Evolutionary conservation across 2,329 filamentous ascomycete species (phyloP).

Genomic region (Thelonectria discophora): DNA sequence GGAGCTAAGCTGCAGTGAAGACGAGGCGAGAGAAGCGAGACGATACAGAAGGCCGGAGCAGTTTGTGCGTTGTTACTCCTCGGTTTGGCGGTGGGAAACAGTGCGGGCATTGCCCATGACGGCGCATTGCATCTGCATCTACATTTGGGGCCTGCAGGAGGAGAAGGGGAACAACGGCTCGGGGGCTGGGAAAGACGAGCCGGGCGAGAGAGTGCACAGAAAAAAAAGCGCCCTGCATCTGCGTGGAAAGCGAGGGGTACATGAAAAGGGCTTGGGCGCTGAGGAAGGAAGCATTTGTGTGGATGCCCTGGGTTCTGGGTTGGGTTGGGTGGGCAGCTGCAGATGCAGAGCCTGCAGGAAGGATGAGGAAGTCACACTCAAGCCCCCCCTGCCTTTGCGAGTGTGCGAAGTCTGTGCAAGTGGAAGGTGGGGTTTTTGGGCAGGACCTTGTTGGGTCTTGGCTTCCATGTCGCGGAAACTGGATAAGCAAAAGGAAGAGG

Average conservation of each 20-base stretch:
- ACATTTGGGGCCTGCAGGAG: neutral
- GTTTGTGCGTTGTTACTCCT: neutral
- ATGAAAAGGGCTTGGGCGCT: conserved; percentile 8
- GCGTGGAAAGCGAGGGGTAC: neutral
- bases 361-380: conserved; percentile 10
- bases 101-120: neutral
- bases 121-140: conserved; percentile 5
- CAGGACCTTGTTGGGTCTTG: conserved; percentile 24
- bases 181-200: conserved; percentile 1
- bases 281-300: conserved; percentile 7
- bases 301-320: conserved; percentile 6
- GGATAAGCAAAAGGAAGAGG: conserved; percentile 10
- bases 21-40: neutral
- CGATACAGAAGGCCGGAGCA: neutral
- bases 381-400: neutral
- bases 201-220: neutral
- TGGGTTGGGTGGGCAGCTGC: conserved; percentile 11
- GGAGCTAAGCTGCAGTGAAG: neutral
- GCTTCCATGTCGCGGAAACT: conserved; percentile 24
- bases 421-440: conserved; percentile 6
- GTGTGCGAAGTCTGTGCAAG: neutral
- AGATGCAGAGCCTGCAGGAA: conserved; percentile 9
- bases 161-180: conserved; percentile 4
- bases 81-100: neutral
- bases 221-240: neutral